These are phyloP conservation scores for Daldinia eschscholtzii DNA, from an alignment of 2,329 filamentous ascomycete genomes.

Conservation along the genomic window DNA sequence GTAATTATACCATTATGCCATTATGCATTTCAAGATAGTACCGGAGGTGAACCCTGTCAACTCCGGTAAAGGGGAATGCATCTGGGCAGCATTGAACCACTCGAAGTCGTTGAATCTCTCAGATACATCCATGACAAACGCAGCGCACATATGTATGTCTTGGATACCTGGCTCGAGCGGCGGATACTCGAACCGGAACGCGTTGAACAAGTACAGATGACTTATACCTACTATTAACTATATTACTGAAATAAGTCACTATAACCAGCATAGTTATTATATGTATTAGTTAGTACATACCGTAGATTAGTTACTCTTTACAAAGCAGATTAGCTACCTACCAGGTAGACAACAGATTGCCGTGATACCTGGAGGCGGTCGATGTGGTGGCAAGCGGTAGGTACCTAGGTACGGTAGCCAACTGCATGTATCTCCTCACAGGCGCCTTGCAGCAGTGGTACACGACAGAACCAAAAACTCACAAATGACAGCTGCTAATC, in stretches of 20 bases:
- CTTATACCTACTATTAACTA: not conserved
- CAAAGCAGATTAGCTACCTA: too few relatives aligned
- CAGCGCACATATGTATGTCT: not conserved
- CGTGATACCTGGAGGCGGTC: not conserved
- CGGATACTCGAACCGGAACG: not conserved
- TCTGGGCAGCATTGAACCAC: not conserved
- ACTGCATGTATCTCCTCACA: not conserved
- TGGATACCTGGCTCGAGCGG: not conserved
- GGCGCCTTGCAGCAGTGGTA: not conserved
- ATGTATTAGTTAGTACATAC: too few relatives aligned
- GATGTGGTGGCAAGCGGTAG: not conserved
- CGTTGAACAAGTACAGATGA: not conserved
- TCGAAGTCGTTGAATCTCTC: not conserved
- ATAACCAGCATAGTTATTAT: not conserved
- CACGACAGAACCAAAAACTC: not conserved
- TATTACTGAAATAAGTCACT: too few relatives aligned
- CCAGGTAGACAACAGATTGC: not conserved
- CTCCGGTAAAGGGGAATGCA: not conserved
- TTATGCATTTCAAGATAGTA: not conserved
- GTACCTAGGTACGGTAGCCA: not conserved
- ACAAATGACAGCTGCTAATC: not conserved
- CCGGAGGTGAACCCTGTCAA: not conserved
- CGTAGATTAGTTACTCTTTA: too few relatives aligned
- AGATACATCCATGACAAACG: conserved; percentile 1
- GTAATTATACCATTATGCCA: not conserved